Base-by-base conservation (phyloP, 192 early-diverging fungal species). In the Coemansia sp. region DNA sequence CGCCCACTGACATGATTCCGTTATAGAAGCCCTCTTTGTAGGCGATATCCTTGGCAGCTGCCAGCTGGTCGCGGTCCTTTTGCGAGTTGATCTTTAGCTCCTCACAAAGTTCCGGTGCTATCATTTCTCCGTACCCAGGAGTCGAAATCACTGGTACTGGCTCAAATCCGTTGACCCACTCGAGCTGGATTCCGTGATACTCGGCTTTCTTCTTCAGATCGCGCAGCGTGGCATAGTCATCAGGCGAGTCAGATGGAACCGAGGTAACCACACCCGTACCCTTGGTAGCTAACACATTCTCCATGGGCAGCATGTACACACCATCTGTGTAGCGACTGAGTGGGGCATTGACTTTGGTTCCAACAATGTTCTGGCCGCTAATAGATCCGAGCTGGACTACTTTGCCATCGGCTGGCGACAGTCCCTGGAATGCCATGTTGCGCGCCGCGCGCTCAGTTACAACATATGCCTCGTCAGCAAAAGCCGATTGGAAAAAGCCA, bases 11-110 rank as follows among this genome's bases (percentile, higher is more conserved):
- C 86, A 99, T 91, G 38, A 79, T 83, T 49, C 97, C 97, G 58
- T 85, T 84, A 77, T 99, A 97, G 83, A 97, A 99, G 50, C 93
- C 95, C 84, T 96, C 97, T 86, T 97, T 97, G 83, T 99, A 99
- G 12, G 90, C 92, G 23, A 87, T 73, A 12, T 95, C 93, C 87
- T 99, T 99, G 52, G 96, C 96, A 64, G 91, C 84, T 6, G 91
- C 92, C 45, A 99, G 85, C 85, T 95, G 90, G 52, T 82, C 79
- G 63, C 91, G 92, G 84, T 99, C 97, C 83, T 98, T 98, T 76
- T 94, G 97, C 58, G 90, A 92, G 76, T 91, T 86, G 76, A 99
- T 95, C 84, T 99, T 99, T 80, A 93, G 85, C 73, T 94, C 73
- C 65, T 94, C 87, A 69, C 94, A 94, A 37, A 92, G 84, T 27